Evolutionary conservation across 495 filamentous ascomycete species (phyloP).

Genomic region (Mycothermus thermophilus): DNA sequence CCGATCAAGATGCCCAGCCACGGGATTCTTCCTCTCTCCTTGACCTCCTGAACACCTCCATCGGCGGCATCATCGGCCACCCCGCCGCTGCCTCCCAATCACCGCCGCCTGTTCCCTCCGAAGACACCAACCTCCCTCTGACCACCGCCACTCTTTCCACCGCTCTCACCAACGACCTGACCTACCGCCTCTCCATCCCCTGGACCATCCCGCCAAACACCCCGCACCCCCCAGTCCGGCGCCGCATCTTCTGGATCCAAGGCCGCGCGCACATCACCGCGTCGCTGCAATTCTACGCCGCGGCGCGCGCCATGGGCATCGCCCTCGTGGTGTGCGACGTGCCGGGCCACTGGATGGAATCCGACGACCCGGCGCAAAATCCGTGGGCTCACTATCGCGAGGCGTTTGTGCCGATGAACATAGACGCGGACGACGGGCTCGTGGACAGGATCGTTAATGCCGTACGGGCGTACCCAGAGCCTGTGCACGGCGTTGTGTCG

Average conservation of each 20-base stretch:
- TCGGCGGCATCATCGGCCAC: conserved; percentile 4
- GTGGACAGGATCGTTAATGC: conserved; percentile 9
- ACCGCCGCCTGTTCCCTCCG: too few relatives aligned
- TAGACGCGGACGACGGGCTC: conserved; percentile 8
- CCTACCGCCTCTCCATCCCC: conserved; percentile 14
- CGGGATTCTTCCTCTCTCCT: neutral
- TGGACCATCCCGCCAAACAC: conserved; percentile 6
- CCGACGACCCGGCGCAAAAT: neutral
- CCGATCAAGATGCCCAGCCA: neutral
- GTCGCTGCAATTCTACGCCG: conserved; percentile 10
- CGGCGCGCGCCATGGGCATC: conserved; percentile 19
- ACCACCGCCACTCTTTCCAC: too few relatives aligned
- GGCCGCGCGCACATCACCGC: conserved; percentile 10
- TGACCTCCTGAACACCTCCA: neutral
- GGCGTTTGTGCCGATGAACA: conserved; percentile 14
- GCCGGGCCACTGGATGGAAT: conserved; percentile 25
- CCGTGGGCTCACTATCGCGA: conserved; percentile 13
- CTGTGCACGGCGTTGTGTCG: conserved; percentile 16
- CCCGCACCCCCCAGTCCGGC: too few relatives aligned
- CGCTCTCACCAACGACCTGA: neutral
- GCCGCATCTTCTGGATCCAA: conserved; percentile 13
- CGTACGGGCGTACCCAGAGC: conserved; percentile 5
- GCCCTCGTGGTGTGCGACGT: conserved; percentile 21
- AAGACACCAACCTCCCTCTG: too few relatives aligned
- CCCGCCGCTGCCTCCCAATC: conserved; percentile 1